Conservation (phyloP, 352 stramenopile genomes). For the Lagenidium giganteum region DNA sequence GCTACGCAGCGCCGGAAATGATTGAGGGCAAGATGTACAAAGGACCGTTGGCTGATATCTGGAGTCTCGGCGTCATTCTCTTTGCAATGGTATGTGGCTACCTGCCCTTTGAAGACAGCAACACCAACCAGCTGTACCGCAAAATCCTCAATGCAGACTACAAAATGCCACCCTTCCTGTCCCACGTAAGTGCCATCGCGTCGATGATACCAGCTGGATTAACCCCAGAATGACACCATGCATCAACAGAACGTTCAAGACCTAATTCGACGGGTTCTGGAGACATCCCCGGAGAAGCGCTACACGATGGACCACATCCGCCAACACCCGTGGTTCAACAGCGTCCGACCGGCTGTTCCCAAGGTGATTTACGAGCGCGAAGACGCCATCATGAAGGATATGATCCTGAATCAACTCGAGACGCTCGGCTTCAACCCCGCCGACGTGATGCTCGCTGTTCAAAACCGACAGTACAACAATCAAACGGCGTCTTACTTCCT, state of each 20-base stretch:
- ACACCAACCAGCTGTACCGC: slow-evolving; percentile 90
- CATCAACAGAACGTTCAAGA: slow-evolving; percentile 57
- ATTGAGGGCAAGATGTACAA: slow-evolving; percentile 84
- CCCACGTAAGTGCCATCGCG: slow-evolving; percentile 31
- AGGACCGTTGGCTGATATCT: slow-evolving; percentile 85
- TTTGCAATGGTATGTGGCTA: slow-evolving; percentile 91
- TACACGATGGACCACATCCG: slow-evolving; percentile 72
- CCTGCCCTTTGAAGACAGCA: slow-evolving; percentile 91
- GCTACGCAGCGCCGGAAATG: slow-evolving; percentile 92
- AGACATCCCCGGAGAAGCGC: slow-evolving; percentile 78
- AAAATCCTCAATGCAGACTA: slow-evolving; percentile 90
- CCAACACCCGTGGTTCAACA: slow-evolving; percentile 73
- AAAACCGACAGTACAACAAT: slow-evolving; percentile 52
- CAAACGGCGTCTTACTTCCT: slow-evolving; percentile 78
- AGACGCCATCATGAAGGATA: slow-evolving; percentile 19
- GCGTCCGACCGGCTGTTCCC: slow-evolving; percentile 10
- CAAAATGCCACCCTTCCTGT: slow-evolving; percentile 74
- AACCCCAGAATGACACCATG: too few relatives aligned
- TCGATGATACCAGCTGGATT: too few relatives aligned
- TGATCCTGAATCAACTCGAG: slow-evolving; percentile 50
- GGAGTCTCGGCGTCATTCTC: slow-evolving; percentile 90
- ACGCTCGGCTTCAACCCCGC: slow-evolving; percentile 36
- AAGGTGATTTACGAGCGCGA: slow-evolving; percentile 23
- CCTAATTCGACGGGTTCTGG: slow-evolving; percentile 79
- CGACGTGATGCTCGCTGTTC: slow-evolving; percentile 35